Evolutionary conservation across 2,329 filamentous ascomycete species (phyloP).

Genomic region (Trichoderma sp.): DNA sequence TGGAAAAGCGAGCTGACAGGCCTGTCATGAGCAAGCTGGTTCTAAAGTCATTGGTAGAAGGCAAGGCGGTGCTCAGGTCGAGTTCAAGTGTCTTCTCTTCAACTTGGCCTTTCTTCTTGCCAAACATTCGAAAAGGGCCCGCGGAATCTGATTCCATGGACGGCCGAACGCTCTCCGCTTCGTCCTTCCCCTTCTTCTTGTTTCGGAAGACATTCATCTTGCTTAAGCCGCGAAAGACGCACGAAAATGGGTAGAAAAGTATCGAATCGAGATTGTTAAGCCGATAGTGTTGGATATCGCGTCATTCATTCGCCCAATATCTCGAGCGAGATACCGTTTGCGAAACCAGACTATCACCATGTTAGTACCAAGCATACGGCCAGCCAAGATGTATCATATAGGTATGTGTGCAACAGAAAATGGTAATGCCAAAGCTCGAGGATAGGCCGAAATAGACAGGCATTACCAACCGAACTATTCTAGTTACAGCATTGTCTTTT

Average conservation of each 20-base stretch:
- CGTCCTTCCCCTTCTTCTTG: conserved; percentile 68
- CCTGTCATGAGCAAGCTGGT: conserved; percentile 96
- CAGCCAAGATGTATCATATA: neutral
- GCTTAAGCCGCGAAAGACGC: neutral
- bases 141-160: conserved; percentile 61
- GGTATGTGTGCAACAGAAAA: neutral
- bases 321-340: neutral
- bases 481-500: neutral
- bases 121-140: conserved; percentile 58
- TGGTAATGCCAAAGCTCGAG: neutral
- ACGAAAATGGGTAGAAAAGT: neutral
- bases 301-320: conserved; percentile 9
- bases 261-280: neutral
- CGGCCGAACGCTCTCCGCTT: conserved; percentile 47
- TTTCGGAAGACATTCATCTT: conserved; percentile 74
- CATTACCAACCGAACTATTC: neutral
- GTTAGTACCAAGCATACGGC: neutral
- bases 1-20: conserved; percentile 92
- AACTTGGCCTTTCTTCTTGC: conserved; percentile 58
- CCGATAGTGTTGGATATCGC: neutral
- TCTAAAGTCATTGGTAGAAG: conserved; percentile 85
- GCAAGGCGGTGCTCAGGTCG: conserved; percentile 74
- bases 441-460: neutral
- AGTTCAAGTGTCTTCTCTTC: conserved; percentile 67
- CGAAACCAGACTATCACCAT: neutral